A percentile compares a stretch with the other conserved stretches of the same genome.
These are phyloP conservation scores for Aspergillus saccharolyticus DNA, from an alignment of 495 filamentous ascomycete species.

Conservation along the genomic window DNA sequence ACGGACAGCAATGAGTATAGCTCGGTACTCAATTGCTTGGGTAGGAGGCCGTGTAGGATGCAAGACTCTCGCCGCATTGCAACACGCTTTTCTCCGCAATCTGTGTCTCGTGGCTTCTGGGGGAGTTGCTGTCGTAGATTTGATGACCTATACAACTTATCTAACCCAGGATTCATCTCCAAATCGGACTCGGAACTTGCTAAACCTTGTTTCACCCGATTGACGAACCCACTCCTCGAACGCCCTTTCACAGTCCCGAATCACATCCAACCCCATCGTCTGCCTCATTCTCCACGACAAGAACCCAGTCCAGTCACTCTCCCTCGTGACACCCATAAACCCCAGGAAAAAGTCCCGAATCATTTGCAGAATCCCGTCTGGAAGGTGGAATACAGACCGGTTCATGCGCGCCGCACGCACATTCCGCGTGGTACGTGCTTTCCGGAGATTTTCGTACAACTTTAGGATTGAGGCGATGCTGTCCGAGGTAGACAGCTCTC, in stretches of 20 bases:
- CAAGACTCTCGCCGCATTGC: no score
- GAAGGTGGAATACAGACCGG: constrained; percentile 50
- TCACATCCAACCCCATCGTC: constrained; percentile 14
- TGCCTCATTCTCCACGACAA: constrained; percentile 13
- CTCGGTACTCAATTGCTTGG: no score
- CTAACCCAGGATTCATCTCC: no score
- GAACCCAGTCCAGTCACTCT: constrained; percentile 21
- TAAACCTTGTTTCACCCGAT: no score
- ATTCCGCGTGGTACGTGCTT: constrained; percentile 47
- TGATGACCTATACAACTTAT: no score
- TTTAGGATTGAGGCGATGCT: constrained; percentile 37
- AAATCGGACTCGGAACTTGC: no score
- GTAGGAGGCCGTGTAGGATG: no score
- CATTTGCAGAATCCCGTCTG: constrained; percentile 44
- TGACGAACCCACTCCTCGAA: constrained; percentile 5
- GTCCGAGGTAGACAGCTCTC: background rate
- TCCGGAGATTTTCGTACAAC: constrained; percentile 54
- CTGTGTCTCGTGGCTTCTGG: no score
- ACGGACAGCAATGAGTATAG: no score
- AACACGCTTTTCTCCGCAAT: no score
- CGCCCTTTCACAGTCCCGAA: constrained; percentile 9
- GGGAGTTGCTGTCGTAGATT: no score
- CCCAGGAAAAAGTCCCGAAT: constrained; percentile 30
- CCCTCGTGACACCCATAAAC: constrained; percentile 13
- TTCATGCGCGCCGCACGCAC: constrained; percentile 42